A percentile compares a stretch with the other conserved stretches of the same genome.
phyloP scores from a whole-genome alignment of 225 moss, liverwort and hornwort species.

The Neckera pumila region DNA sequence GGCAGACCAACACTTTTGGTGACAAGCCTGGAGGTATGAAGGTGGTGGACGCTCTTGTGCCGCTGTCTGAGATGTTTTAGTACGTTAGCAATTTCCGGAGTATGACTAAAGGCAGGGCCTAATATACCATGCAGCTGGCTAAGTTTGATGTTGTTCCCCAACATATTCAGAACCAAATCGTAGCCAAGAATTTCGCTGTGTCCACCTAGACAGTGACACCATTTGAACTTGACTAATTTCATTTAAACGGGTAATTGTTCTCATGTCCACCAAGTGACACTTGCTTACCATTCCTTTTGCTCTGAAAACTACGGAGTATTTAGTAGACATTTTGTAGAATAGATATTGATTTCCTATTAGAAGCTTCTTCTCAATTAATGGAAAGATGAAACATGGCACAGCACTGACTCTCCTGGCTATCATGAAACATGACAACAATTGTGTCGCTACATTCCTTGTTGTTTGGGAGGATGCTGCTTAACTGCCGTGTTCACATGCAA shows the following conservation, averaged over 20 bases:
- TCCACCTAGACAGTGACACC: constrained; percentile 20
- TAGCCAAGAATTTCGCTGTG: constrained; percentile 51
- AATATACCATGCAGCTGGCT: constrained; percentile 87
- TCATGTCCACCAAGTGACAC: background rate
- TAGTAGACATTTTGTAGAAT: background rate
- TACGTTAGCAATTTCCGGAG: constrained; percentile 89
- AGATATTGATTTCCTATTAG: background rate
- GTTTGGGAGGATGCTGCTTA: background rate
- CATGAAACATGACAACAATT: no score
- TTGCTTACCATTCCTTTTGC: background rate
- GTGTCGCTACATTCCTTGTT: background rate
- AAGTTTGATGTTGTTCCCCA: constrained; percentile 91
- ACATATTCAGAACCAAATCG: constrained; percentile 69
- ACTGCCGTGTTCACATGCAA: no score
- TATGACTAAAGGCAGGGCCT: constrained; percentile 90
- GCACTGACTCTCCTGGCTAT: background rate
- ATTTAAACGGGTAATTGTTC: background rate
- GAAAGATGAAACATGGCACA: background rate
- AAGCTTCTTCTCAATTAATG: background rate
- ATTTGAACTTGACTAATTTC: background rate
- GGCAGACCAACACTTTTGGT: constrained; percentile 68
- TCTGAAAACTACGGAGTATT: background rate
- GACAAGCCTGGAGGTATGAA: constrained; percentile 98
- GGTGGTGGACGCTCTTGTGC: constrained; percentile 83
- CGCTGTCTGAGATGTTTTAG: constrained; percentile 96